These are phyloP conservation scores for Centella asiatica DNA, from an alignment of 129 eudicot species.

Conservation along the genomic window DNA sequence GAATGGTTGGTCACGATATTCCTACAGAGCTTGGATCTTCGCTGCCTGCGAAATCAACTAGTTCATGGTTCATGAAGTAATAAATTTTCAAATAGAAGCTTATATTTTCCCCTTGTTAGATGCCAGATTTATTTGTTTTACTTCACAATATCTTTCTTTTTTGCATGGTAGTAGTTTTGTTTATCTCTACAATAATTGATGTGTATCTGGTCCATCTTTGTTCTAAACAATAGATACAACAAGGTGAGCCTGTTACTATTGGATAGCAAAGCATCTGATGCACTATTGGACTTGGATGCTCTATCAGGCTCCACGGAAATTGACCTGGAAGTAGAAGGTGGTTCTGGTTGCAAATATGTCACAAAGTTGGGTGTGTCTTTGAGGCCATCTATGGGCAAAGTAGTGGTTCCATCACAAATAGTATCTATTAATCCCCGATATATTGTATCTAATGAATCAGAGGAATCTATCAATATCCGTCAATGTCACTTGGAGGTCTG, in stretches of 20 bases:
- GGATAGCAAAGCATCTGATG: constrained; percentile 49
- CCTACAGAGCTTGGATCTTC: constrained; percentile 55
- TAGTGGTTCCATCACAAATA: constrained; percentile 40
- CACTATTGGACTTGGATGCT: constrained; percentile 75
- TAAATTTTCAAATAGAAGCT: neutral
- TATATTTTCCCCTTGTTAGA: neutral
- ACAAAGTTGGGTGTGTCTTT: constrained; percentile 79
- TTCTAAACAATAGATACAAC: constrained; percentile 46
- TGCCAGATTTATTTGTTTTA: neutral
- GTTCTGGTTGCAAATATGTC: constrained; percentile 31
- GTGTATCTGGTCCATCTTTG: constrained; percentile 10
- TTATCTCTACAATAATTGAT: neutral
- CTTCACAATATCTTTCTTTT: neutral
- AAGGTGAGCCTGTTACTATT: constrained; percentile 57
- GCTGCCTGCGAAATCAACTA: constrained; percentile 68
- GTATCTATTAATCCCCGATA: constrained; percentile 73
- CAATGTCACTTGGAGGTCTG: constrained; percentile 84
- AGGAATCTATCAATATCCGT: constrained; percentile 49
- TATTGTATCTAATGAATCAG: constrained; percentile 63
- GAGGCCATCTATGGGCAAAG: constrained; percentile 39
- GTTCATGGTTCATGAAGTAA: constrained; percentile 91
- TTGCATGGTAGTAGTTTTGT: neutral
- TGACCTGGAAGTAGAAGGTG: constrained; percentile 54
- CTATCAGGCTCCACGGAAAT: constrained; percentile 92
- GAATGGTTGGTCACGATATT: constrained; percentile 36